A percentile compares a stretch with the other conserved stretches of the same genome.
These are phyloP conservation scores for Exophiala sideris DNA, from an alignment of 2,329 filamentous ascomycete species.

Conservation along the genomic window DNA sequence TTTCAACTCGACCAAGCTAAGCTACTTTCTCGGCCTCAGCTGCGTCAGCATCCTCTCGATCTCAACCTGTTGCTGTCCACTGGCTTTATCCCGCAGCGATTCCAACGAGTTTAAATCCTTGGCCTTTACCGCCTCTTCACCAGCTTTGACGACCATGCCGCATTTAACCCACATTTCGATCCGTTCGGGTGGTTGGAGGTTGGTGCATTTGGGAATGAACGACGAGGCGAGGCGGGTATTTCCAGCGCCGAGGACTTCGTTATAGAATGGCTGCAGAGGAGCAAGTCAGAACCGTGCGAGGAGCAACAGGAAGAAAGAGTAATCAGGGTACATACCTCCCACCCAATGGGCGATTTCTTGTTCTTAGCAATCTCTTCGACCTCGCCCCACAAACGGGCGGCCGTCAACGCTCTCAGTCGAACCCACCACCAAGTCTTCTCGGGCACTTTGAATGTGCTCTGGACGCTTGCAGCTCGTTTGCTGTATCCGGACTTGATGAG, in stretches of 20 bases:
- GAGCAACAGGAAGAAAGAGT: not conserved
- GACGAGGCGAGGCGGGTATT: conserved; percentile 79
- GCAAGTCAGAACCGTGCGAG: conserved; percentile 7
- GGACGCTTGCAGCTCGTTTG: conserved; percentile 81
- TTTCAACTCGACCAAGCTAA: not conserved
- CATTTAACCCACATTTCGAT: conserved; percentile 97
- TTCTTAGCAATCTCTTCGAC: conserved; percentile 75
- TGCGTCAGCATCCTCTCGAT: conserved; percentile 74
- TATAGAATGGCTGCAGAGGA: conserved; percentile 74
- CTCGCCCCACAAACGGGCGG: conserved; percentile 86
- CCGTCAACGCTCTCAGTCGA: conserved; percentile 80
- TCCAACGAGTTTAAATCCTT: conserved; percentile 76
- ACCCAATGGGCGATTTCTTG: conserved; percentile 88
- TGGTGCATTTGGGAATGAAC: conserved; percentile 85
- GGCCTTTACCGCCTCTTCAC: conserved; percentile 80
- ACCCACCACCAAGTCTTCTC: conserved; percentile 89
- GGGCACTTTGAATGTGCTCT: conserved; percentile 86
- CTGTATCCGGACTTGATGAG: conserved; percentile 77
- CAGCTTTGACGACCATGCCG: conserved; percentile 81
- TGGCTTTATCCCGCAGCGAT: conserved; percentile 69
- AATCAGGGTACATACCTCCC: conserved; percentile 66
- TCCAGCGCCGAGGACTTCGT: conserved; percentile 80
- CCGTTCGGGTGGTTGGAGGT: conserved; percentile 63
- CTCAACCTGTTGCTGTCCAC: conserved; percentile 66
- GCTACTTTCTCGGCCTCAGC: conserved; percentile 43